These are phyloP conservation scores for Colletotrichum lentis DNA, from an alignment of 2,329 filamentous ascomycete species.

Conservation along the genomic window DNA sequence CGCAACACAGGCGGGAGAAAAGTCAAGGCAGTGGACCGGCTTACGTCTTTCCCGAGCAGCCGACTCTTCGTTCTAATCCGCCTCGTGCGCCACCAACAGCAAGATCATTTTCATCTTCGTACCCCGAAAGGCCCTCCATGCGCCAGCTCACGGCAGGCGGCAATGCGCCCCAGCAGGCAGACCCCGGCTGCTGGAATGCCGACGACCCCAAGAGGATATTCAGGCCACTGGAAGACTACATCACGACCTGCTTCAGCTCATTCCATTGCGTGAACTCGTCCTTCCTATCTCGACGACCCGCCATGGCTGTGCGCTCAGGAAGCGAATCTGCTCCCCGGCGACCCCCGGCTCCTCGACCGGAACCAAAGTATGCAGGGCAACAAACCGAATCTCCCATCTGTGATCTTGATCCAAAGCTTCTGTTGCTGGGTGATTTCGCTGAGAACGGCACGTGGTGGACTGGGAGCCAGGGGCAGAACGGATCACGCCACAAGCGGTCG, in stretches of 20 bases:
- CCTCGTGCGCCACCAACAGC: conserved; percentile 40
- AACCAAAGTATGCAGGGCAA: conserved; percentile 47
- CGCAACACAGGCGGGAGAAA: conserved; percentile 24
- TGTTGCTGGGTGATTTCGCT: conserved; percentile 77
- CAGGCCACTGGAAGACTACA: conserved; percentile 78
- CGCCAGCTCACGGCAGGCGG: conserved; percentile 37
- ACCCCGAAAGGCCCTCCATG: conserved; percentile 50
- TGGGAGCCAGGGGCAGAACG: conserved; percentile 56
- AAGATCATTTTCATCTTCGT: conserved; percentile 57
- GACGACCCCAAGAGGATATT: conserved; percentile 70
- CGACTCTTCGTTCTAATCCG: conserved; percentile 48
- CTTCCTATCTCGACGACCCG: conserved; percentile 62
- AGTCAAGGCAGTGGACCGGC: conserved; percentile 17
- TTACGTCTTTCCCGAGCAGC: conserved; percentile 51
- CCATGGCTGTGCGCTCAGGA: conserved; percentile 29
- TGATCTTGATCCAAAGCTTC: conserved; percentile 77
- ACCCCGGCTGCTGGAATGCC: conserved; percentile 34
- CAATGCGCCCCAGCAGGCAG: conserved; percentile 27
- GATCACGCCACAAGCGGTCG: conserved; percentile 45
- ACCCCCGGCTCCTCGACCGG: conserved; percentile 47
- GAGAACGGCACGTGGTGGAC: conserved; percentile 89
- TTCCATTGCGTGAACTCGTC: conserved; percentile 79
- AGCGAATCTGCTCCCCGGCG: conserved; percentile 45
- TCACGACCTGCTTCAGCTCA: conserved; percentile 72
- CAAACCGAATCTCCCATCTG: conserved; percentile 56